Evolutionary conservation across 1,284 basidiomycete genomes (phyloP).

Genomic region (Ganoderma resinaceum): DNA sequence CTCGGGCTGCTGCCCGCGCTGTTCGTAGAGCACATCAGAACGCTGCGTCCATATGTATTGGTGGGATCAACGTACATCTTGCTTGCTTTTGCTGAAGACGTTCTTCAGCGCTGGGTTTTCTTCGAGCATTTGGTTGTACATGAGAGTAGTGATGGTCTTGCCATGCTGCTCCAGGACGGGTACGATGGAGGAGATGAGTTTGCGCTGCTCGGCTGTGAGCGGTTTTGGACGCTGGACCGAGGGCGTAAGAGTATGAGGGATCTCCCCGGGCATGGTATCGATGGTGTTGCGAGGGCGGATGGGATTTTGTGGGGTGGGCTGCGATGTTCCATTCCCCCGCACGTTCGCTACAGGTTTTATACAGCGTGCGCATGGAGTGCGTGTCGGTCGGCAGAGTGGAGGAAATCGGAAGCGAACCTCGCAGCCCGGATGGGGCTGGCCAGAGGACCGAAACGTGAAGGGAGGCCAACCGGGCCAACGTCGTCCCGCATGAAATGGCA

Average conservation of each 20-base stretch:
- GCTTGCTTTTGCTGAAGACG: constrained; percentile 36
- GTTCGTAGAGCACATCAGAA: neutral
- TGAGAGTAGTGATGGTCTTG: constrained; percentile 27
- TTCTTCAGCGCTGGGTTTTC: constrained; percentile 34
- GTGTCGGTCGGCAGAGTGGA: neutral
- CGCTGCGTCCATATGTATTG: neutral
- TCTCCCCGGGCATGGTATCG: neutral
- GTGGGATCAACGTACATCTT: constrained; percentile 26
- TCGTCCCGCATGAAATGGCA: neutral
- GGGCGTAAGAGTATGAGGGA: neutral
- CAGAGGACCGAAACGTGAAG: neutral
- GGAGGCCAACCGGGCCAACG: neutral
- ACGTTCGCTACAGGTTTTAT: neutral
- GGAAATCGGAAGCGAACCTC: neutral
- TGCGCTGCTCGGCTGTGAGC: constrained; percentile 34
- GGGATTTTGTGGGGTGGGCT: neutral
- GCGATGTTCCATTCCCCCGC: neutral
- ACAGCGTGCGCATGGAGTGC: neutral
- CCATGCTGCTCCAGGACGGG: constrained; percentile 35
- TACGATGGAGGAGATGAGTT: constrained; percentile 34
- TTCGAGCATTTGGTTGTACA: constrained; percentile 36
- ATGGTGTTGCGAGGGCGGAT: neutral
- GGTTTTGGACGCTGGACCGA: constrained; percentile 26
- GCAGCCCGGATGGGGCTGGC: neutral
- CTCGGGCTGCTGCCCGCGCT: constrained; percentile 31